These are phyloP conservation scores for Colletotrichum musicola DNA, from an alignment of 2,329 filamentous ascomycete species.

Conservation along the genomic window DNA sequence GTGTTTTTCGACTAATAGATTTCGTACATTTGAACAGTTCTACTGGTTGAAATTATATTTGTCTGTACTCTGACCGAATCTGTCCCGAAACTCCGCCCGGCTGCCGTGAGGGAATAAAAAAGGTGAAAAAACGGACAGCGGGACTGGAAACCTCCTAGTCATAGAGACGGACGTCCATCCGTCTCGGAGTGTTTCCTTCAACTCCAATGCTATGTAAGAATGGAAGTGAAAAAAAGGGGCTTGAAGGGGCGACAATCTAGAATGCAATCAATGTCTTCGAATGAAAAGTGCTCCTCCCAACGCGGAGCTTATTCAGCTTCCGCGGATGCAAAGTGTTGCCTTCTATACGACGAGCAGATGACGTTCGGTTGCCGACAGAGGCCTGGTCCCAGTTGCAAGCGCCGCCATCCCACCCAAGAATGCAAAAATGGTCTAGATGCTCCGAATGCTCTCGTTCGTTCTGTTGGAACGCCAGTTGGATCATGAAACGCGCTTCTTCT, in stretches of 20 bases:
- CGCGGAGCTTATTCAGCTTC: conserved; percentile 21
- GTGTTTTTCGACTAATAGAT: conserved; percentile 1
- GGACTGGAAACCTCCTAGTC: conserved; percentile 11
- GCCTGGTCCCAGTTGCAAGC: conserved; percentile 16
- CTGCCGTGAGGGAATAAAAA: conserved; percentile 9
- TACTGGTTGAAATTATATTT: conserved; percentile 22
- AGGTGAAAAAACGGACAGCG: neutral
- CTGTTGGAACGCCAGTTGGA: conserved; percentile 20
- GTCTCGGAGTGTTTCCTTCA: conserved; percentile 19
- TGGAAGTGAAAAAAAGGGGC: conserved; percentile 22
- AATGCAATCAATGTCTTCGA: conserved; percentile 17
- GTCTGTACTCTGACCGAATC: conserved; percentile 16
- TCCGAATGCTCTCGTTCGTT: conserved; percentile 24
- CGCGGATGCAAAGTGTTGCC: conserved; percentile 34
- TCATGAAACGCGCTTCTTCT: neutral
- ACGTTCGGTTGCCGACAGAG: neutral
- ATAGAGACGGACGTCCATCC: conserved; percentile 25
- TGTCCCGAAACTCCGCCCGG: conserved; percentile 7
- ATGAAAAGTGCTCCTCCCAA: conserved; percentile 10
- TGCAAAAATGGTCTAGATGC: conserved; percentile 37
- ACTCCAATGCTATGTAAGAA: conserved; percentile 34
- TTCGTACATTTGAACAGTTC: conserved; percentile 1
- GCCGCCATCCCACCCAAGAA: conserved; percentile 13
- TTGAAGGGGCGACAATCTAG: conserved; percentile 9
- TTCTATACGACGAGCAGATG: conserved; percentile 8